These are phyloP conservation scores for Fraxinus nigra DNA, from an alignment of 305 asterid genomes.

Conservation along the genomic window DNA sequence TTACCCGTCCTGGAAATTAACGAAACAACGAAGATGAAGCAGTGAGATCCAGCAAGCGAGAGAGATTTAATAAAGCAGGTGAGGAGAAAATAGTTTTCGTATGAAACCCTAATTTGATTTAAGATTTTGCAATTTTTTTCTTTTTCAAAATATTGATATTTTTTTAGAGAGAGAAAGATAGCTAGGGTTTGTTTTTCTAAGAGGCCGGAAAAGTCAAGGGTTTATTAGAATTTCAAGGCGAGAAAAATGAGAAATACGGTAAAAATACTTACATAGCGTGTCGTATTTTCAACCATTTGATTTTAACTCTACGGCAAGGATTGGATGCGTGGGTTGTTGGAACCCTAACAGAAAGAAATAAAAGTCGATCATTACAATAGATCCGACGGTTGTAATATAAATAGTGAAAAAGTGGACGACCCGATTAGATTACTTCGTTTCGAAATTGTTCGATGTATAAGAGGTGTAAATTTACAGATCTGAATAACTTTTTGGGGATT, in stretches of 20 bases:
- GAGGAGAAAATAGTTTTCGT: conserved; percentile 37
- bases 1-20: conserved; percentile 49
- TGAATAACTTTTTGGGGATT: background rate
- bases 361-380: background rate
- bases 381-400: conserved; percentile 17
- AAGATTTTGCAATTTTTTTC: conserved; percentile 23
- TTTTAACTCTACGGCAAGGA: conserved; percentile 24
- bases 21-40: conserved; percentile 34
- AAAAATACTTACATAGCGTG: conserved; percentile 29
- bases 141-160: conserved; percentile 16
- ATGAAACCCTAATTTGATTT: conserved; percentile 76
- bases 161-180: conserved; percentile 26
- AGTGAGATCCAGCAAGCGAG: conserved; percentile 49
- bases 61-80: conserved; percentile 23
- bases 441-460: conserved; percentile 19
- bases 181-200: conserved; percentile 47
- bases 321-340: conserved; percentile 19
- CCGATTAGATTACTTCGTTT: background rate
- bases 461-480: conserved; percentile 15
- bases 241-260: conserved; percentile 16
- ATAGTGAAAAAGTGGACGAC: background rate
- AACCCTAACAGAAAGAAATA: conserved; percentile 10
- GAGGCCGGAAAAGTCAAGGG: conserved; percentile 28
- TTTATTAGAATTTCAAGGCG: conserved; percentile 25
- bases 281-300: background rate